Evolutionary conservation across 2,329 filamentous ascomycete species (phyloP).

Genomic region (Coniochaeta ligniaria): DNA sequence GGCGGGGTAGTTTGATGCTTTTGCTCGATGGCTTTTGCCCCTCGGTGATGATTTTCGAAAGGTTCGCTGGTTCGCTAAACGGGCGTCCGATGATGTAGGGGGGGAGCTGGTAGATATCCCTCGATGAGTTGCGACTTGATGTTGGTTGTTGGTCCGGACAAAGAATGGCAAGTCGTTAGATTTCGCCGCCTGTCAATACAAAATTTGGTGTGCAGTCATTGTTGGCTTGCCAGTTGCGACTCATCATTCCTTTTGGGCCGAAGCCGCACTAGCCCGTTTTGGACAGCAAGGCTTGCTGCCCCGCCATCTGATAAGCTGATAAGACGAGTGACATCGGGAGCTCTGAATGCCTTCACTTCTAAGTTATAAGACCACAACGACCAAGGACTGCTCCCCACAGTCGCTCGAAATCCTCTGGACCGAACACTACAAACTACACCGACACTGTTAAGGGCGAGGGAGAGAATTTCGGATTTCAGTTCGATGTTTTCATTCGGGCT

Average conservation of each 20-base stretch:
- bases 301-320: constrained; percentile 1
- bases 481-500: no score
- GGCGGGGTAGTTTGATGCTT: constrained; percentile 13
- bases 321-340: background rate
- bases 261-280: constrained; percentile 1
- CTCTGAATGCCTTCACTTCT: background rate
- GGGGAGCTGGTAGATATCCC: background rate
- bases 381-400: no score
- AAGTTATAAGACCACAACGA: no score
- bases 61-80: background rate
- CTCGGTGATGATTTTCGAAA: background rate
- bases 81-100: background rate
- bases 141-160: background rate
- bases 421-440: no score
- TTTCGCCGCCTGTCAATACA: background rate
- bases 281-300: background rate
- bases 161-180: background rate
- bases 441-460: no score
- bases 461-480: no score
- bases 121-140: background rate
- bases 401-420: no score
- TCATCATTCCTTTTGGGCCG: background rate
- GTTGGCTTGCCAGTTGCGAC: constrained; percentile 2
- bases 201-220: constrained; percentile 16
- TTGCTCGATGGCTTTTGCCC: background rate